A percentile compares a stretch with the other conserved stretches of the same genome.
Conservation (phyloP, 768 basidiomycete genomes). For the Myochromella boudieri region DNA sequence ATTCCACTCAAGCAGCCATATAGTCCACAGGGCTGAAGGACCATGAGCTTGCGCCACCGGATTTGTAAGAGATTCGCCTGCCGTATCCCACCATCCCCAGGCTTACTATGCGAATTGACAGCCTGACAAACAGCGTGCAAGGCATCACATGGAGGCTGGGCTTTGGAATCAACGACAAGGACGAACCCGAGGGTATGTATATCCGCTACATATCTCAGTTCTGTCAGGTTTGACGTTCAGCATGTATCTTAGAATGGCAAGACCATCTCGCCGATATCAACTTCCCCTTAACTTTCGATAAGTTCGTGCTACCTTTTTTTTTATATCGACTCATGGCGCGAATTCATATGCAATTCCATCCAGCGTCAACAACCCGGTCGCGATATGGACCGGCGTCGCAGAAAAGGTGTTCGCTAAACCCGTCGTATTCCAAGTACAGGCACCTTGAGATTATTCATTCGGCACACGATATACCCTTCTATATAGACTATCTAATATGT, state of each 20-base stretch:
- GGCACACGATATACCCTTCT: no score
- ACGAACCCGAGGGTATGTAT: constrained; percentile 53
- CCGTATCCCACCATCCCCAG: neutral
- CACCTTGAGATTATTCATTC: constrained; percentile 1
- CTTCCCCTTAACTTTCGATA: constrained; percentile 47
- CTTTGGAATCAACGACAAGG: constrained; percentile 51
- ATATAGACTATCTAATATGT: no score
- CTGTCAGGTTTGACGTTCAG: neutral
- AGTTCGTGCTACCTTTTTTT: constrained; percentile 33
- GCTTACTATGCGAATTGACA: constrained; percentile 17
- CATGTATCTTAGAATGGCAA: constrained; percentile 49
- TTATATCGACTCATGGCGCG: neutral
- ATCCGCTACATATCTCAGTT: constrained; percentile 2
- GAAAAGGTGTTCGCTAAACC: constrained; percentile 6
- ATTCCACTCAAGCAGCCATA: neutral
- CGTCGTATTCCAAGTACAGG: constrained; percentile 10
- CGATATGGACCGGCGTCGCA: constrained; percentile 40
- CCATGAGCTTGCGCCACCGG: constrained; percentile 54
- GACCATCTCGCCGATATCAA: constrained; percentile 53
- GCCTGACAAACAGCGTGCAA: constrained; percentile 52
- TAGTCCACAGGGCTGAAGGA: constrained; percentile 54
- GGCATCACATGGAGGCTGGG: constrained; percentile 65
- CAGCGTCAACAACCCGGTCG: constrained; percentile 55
- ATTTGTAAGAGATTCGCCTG: constrained; percentile 40
- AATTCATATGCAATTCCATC: neutral